Evolutionary conservation across 1,139 yeast genomes (phyloP).

Genomic region (Lodderomyces parapsilosis): DNA sequence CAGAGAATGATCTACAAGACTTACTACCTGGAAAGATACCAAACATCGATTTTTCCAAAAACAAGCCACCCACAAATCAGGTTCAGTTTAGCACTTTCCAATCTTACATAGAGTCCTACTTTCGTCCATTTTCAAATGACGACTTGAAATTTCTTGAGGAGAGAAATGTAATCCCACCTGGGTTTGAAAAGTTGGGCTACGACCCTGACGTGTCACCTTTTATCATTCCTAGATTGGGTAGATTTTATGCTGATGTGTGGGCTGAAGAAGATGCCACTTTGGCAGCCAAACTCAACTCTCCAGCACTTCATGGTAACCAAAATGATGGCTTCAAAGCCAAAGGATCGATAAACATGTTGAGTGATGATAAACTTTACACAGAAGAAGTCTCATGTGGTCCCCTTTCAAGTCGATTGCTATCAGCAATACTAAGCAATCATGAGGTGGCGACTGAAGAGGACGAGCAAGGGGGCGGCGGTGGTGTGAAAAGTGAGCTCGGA

Average conservation of each 20-base stretch:
- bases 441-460: conserved; percentile 32
- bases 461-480: conserved; percentile 1
- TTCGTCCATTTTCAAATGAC: conserved; percentile 73
- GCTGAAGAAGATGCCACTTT: conserved; percentile 69
- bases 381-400: conserved; percentile 91
- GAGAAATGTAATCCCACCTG: conserved; percentile 55
- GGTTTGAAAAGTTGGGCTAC: conserved; percentile 47
- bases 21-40: conserved; percentile 88
- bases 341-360: conserved; percentile 58
- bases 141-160: conserved; percentile 74
- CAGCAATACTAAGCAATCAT: conserved; percentile 70
- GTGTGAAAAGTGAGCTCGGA: not conserved
- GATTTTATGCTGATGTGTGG: conserved; percentile 81
- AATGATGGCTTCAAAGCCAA: conserved; percentile 54
- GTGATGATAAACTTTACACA: conserved; percentile 65
- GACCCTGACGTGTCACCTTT: conserved; percentile 70
- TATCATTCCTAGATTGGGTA: conserved; percentile 82
- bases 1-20: conserved; percentile 71
- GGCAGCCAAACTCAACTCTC: conserved; percentile 38
- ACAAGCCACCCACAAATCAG: conserved; percentile 82
- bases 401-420: conserved; percentile 74
- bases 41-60: conserved; percentile 77
- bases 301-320: conserved; percentile 35
- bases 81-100: conserved; percentile 90
- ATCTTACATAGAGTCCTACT: conserved; percentile 81